Evolutionary conservation across 1,284 basidiomycete species (phyloP), one percentile per base, ranked within the genome.

Genomic region (Trametes versicolor): DNA sequence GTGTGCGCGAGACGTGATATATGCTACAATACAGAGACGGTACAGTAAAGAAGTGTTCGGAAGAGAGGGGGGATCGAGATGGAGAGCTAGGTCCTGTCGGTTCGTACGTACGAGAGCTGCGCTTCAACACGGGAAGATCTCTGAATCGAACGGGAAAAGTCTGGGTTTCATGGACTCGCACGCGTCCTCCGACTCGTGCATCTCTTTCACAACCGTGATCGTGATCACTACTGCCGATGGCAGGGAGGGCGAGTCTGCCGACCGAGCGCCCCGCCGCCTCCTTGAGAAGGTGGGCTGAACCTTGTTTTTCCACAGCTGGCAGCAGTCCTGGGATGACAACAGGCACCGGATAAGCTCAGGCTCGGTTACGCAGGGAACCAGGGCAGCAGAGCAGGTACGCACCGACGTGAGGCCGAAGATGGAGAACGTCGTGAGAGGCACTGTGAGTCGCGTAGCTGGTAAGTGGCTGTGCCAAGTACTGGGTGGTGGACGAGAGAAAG

Each of bases 361-460:
- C 3, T 19, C 37, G 5, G 7, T 25, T 9, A 4, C 8, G 34
- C 21, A 7, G n/a, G 17, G 6, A 21, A 13, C 29, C 12, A 21
- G 32, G 50, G 32, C 8, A 21, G 25, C 7, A 19, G 60, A 58
- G 41, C 64, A 67, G 15, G 66, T 2, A 49, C 60, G 45, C 32
- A 61, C 60, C 43, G 45, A 5, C 23, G 51, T 55, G 51, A 37
- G 32, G n/a, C 60, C 53, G 27, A 55, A 55, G 36, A 54, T 58
- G 48, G 64, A 50, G 58, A 72, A 72, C 4, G 66, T 70, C 2
- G 47, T 50, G 29, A 71, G 59, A 27, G 70, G 71, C 68, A 69
- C 69, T 71, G 52, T 19, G 17, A 32, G 19, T n/a, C 23, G 9
- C 29, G 29, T 32, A n/a, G 39, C 27, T 25, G 53, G 39, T 10